Evolutionary conservation across 192 early-diverging fungal species (phyloP), one percentile per base, ranked within the genome.

Genomic region (Paraglomus brasilianum): DNA sequence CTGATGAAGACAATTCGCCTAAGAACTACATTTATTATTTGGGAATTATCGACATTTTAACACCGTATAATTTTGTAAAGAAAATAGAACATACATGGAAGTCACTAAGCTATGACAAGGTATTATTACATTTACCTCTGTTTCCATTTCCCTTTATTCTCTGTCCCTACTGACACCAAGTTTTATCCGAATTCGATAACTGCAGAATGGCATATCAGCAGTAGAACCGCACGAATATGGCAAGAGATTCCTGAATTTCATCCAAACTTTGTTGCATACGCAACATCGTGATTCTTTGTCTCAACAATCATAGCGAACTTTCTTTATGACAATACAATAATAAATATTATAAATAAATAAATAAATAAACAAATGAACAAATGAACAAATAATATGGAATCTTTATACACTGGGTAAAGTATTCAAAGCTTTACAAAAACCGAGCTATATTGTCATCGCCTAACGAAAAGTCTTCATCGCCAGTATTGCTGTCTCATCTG

Each of bases 41-140:
- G 69, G 95, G 96, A 13, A 89, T 98, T 67, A 99, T 99, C 60
- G 97, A 99, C 72, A 98, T 99, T 52, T 85, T 99, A 62, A 99
- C 97, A 15, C 88, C 92, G 5, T 99, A 97, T 79, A 90, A 93
- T 77, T 75, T 86, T 38, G 77, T 85, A 53, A 99, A 99, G 79
- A 88, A 90, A 71, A 69, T 90, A 42, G 97, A 99, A 74, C 91
- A 94, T 67, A 77, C 91, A 24, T 95, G 90, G 83, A 99, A 96
- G 78, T 81, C 87, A 8, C 71, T 97, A 59, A 83, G 83, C 14
- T 81, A 91, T 63, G 92, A 97, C 66, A 83, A 85, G 78, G 86
- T 85, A 75, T 59, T 0, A 48, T 58, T 19, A 11, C 48, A 8
- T 24, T 55, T 52, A 61, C 17, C 17, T 68, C 68, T 72, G 14